Conservation (phyloP, 331 rosid species). For the Malus hybrid region DNA sequence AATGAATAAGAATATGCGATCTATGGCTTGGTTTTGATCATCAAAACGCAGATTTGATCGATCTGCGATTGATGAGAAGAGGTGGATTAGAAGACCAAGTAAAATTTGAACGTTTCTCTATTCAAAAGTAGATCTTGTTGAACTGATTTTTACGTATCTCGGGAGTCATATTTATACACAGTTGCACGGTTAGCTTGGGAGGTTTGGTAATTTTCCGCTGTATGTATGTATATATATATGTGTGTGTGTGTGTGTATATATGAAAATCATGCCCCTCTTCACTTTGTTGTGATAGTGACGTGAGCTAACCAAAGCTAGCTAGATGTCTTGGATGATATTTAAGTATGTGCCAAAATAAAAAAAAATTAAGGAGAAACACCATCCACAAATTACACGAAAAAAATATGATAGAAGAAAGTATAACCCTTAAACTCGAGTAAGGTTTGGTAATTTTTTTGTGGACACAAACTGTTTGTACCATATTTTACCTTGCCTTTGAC, state of each 20-base stretch:
- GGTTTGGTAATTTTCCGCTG: neutral
- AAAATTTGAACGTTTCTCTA: constrained; percentile 17
- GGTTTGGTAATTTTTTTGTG: no score
- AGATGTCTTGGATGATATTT: no score
- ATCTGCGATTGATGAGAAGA: neutral
- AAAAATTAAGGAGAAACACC: no score
- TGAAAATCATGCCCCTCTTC: neutral
- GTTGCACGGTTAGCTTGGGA: neutral
- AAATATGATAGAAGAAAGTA: no score
- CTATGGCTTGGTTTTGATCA: neutral
- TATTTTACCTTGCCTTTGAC: neutral
- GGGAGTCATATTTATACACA: neutral
- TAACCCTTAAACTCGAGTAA: no score
- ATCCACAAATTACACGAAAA: no score
- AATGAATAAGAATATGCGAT: neutral
- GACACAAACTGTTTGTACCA: no score
- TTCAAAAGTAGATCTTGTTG: constrained; percentile 13
- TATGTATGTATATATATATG: neutral
- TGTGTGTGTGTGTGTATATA: neutral
- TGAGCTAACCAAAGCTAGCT: no score
- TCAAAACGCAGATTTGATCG: neutral
- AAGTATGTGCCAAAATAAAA: no score
- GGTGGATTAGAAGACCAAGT: constrained; percentile 13
- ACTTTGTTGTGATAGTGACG: neutral
- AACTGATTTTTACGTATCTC: constrained; percentile 6